These are phyloP conservation scores for Xylaria hypoxylon DNA, from an alignment of 2,329 filamentous ascomycete species.

Conservation along the genomic window DNA sequence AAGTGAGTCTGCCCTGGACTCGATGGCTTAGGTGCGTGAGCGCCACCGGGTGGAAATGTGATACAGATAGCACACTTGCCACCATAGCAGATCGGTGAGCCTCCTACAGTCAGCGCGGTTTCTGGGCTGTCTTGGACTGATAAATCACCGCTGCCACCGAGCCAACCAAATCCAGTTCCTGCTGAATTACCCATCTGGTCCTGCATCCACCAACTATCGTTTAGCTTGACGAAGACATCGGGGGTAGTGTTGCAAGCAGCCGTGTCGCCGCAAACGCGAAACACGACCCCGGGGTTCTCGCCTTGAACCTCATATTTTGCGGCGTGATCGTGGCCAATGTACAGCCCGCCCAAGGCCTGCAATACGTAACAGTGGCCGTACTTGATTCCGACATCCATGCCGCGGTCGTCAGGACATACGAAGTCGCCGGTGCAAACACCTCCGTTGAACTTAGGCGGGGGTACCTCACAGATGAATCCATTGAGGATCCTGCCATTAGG, in stretches of 20 bases:
- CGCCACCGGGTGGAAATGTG: conserved; percentile 31
- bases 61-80: conserved; percentile 36
- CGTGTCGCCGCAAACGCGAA: conserved; percentile 33
- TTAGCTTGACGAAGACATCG: conserved; percentile 22
- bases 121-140: conserved; percentile 24
- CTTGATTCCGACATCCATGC: conserved; percentile 30
- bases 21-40: conserved; percentile 29
- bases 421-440: conserved; percentile 27
- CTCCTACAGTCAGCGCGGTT: conserved; percentile 23
- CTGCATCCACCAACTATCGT: conserved; percentile 34
- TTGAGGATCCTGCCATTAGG: conserved; percentile 30
- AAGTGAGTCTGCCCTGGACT: conserved; percentile 34
- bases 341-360: conserved; percentile 29
- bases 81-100: conserved; percentile 32
- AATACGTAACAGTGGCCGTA: conserved; percentile 37
- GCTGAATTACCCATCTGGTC: conserved; percentile 35
- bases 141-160: conserved; percentile 31
- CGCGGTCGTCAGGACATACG: conserved; percentile 25
- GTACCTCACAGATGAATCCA: conserved; percentile 17
- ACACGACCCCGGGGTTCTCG: conserved; percentile 36
- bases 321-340: conserved; percentile 34
- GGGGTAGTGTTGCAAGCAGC: conserved; percentile 17
- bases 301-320: conserved; percentile 33
- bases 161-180: conserved; percentile 32
- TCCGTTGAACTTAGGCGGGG: conserved; percentile 18